Evolutionary conservation across 768 basidiomycete genomes (phyloP).

Genomic region (Amanita pallidorosea): DNA sequence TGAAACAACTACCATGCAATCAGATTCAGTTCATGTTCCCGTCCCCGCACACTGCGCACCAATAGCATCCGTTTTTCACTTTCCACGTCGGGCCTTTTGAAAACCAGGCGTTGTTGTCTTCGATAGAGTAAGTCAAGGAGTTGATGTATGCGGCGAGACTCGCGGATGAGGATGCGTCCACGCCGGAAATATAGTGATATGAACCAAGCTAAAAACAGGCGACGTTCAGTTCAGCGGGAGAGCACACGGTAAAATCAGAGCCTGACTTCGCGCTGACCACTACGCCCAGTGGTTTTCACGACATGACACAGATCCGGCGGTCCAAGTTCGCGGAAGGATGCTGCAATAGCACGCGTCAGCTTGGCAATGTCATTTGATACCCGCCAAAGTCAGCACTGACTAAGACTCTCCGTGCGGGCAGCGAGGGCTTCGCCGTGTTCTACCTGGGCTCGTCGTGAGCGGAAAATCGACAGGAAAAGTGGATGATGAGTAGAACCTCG

Average conservation of each 20-base stretch:
- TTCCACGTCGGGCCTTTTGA: slow-evolving; percentile 79
- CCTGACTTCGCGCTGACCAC: slow-evolving; percentile 60
- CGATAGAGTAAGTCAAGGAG: slow-evolving; percentile 92
- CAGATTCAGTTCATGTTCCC: neutral
- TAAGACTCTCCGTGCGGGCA: slow-evolving; percentile 84
- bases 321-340: slow-evolving; percentile 92
- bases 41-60: slow-evolving; percentile 33
- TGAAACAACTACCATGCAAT: slow-evolving; percentile 63
- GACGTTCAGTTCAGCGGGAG: neutral
- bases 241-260: neutral
- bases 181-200: slow-evolving; percentile 97
- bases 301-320: slow-evolving; percentile 97
- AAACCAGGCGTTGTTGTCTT: slow-evolving; percentile 90
- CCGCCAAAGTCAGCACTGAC: slow-evolving; percentile 34
- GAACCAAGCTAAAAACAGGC: slow-evolving; percentile 61
- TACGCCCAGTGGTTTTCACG: slow-evolving; percentile 79
- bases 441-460: slow-evolving; percentile 33
- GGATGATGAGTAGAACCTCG: slow-evolving; percentile 46
- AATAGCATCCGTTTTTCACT: slow-evolving; percentile 88
- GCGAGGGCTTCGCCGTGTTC: slow-evolving; percentile 85
- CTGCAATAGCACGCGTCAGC: slow-evolving; percentile 31
- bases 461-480: neutral
- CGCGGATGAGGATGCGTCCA: slow-evolving; percentile 96
- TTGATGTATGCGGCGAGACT: slow-evolving; percentile 98
- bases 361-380: neutral